Conservation (phyloP, 345 rosid species). For the Eucalyptus curtisii region DNA sequence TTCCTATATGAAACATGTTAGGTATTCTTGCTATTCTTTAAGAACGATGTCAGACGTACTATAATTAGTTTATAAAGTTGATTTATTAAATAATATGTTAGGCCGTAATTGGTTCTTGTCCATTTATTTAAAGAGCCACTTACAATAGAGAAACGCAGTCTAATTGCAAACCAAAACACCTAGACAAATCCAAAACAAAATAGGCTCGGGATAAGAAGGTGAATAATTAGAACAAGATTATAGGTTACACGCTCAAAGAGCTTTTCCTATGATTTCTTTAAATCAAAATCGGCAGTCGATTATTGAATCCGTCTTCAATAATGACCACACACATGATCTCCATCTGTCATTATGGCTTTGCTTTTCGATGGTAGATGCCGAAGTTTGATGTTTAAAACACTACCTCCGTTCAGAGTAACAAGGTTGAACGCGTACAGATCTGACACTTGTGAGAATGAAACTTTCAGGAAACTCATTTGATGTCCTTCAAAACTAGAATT, state of each 20-base stretch:
- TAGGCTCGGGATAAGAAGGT: background rate
- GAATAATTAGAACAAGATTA: background rate
- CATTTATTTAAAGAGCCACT: background rate
- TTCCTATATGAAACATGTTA: background rate
- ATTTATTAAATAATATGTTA: background rate
- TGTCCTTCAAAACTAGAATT: background rate
- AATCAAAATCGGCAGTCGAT: background rate
- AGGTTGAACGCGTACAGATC: fast-evolving
- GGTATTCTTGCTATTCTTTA: background rate
- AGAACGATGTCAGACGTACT: background rate
- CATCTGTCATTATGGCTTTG: background rate
- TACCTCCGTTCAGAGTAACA: no score
- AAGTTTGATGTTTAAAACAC: background rate
- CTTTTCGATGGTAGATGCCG: fast-evolving
- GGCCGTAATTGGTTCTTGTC: background rate
- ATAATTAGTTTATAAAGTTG: background rate
- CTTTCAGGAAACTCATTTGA: background rate
- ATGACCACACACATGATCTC: background rate
- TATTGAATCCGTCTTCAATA: background rate
- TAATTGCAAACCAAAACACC: no score
- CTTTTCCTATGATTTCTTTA: background rate
- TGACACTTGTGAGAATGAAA: background rate
- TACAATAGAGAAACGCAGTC: background rate
- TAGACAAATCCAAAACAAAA: background rate
- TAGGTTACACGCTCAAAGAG: background rate